Evolutionary conservation across 75 land plant genomes (phyloP), one percentile per base, ranked within the genome.

Genomic region (Azolla pinnata): DNA sequence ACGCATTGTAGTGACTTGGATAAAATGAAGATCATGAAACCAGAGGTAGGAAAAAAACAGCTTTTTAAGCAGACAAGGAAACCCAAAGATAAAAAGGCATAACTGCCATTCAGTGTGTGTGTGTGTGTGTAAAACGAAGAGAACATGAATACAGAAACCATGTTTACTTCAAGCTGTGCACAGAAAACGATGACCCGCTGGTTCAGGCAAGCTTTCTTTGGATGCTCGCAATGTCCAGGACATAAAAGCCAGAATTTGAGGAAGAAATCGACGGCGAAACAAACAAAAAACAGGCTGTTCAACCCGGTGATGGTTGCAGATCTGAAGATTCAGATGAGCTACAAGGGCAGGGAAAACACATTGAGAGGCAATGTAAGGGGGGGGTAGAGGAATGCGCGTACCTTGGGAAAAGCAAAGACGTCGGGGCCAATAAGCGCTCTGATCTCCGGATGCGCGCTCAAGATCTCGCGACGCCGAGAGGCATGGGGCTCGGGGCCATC

Each of bases 401-500:
- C 97, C 92, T 91, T 84, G 33, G 74, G 66, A 34, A 80, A 77
- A 21, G 88, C 88, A 51, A 58, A 79, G 29, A 85, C 75, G 57
- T 91, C 97, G 9, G 97, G 95, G 32, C 97, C 97, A 57, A 88
- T 88, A 46, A 91, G 86, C 32, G 87, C 79, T 54, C 64, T 77
- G 76, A 91, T 87, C 63, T 91, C 81, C 21, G 97, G 97, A 70
- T 90, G 74, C 52, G 71, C 57, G 24, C 81, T 66, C 73, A 90
- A 81, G 47, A 90, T 91, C 71, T 82, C 64, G 1, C 69, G 58
- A 17, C 97, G 51, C 18, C 97, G 51, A 20, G 77, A 67, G 18
- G 85, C 88, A 50, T 91, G 97, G 17, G 97, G 97, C 71, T 91
- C 97, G 40, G 87, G 95, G 0, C 81, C 84, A 57, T 91, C 86